Evolutionary conservation across 2,329 filamentous ascomycete species (phyloP), one percentile per base, ranked within the genome.

Genomic region (Lachnellula subtilissima): DNA sequence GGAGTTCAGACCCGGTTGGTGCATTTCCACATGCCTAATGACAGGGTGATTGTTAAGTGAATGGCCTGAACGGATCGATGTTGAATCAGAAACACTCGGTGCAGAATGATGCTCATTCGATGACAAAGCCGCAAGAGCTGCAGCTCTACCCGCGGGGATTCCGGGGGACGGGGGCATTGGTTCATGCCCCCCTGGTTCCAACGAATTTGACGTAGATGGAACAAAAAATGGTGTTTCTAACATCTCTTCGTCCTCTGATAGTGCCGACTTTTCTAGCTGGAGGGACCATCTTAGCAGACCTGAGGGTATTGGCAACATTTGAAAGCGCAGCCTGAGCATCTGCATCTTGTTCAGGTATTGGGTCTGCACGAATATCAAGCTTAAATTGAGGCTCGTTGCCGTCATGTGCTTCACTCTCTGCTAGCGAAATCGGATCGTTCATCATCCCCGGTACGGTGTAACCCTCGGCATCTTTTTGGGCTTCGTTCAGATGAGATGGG

Each of bases 151-250:
- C 32, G 60, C 35, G 12, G 61, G 39, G 69, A 60, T 63, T 53
- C 59, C 75, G 70, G 48, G 73, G 58, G 68, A 69, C 19, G 66
- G 64, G 48, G 67, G 68, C 19, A 64, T 47, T 48, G 57, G 50
- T 15, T 66, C 63, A 4, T 55, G 35, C 14, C 42, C 53, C 22
- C 50, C 39, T 22, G 63, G 60, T 11, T 67, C 64, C 17, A 68
- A 59, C 8, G 64, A 63, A 22, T 60, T 48, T 3, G 45, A 48
- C 14, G 45, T 66, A 42, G 73, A 73, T 42, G 89, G 87, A 61
- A 92, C 79, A 68, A 94, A 94, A 93, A 53, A 96, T 86, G 1
- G 92, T 97, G 72, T 96, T 96, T 57, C 93, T 84, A 60, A 95
- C 90, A 70, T 97, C 93, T 69, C 94, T 83, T 58, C 94, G 87